Evolutionary conservation across 2,329 filamentous ascomycete genomes (phyloP).

Genomic region (Elsinoe arachidis): DNA sequence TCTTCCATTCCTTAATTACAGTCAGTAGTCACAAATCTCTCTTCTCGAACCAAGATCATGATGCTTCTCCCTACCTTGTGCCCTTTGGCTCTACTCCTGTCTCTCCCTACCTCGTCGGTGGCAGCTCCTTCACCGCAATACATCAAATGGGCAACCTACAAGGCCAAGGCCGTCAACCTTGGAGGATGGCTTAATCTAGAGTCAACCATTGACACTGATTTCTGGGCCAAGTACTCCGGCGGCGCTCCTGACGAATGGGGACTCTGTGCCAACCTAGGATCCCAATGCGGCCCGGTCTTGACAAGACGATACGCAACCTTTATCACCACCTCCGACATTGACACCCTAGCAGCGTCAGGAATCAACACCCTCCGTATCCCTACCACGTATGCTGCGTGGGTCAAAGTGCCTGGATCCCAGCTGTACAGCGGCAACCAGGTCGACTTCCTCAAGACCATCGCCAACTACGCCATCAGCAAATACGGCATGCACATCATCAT

Average conservation of each 20-base stretch:
- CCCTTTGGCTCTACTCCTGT: too few relatives aligned
- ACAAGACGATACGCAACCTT: conserved; percentile 26
- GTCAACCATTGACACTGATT: conserved; percentile 19
- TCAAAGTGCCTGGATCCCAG: conserved; percentile 27
- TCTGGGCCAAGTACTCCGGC: conserved; percentile 21
- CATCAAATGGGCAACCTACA: conserved; percentile 20
- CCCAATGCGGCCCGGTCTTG: conserved; percentile 24
- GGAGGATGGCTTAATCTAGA: conserved; percentile 31
- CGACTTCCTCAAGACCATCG: conserved; percentile 24
- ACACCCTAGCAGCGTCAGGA: conserved; percentile 26
- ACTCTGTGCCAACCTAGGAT: conserved; percentile 25
- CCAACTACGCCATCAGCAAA: conserved; percentile 29
- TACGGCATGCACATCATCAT: conserved; percentile 31
- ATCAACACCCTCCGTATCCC: conserved; percentile 31
- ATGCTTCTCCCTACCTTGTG: too few relatives aligned
- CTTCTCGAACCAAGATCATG: too few relatives aligned
- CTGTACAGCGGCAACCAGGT: conserved; percentile 29
- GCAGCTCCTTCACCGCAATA: too few relatives aligned
- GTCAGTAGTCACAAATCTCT: too few relatives aligned
- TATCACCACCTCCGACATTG: conserved; percentile 26
- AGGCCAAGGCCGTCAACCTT: conserved; percentile 23
- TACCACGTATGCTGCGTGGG: conserved; percentile 31
- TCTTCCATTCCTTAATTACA: too few relatives aligned
- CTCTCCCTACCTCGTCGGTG: too few relatives aligned
- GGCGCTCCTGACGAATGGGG: conserved; percentile 29